phyloP scores from a whole-genome alignment of 164 flowering plant genomes.

The Berberis vulgaris region DNA sequence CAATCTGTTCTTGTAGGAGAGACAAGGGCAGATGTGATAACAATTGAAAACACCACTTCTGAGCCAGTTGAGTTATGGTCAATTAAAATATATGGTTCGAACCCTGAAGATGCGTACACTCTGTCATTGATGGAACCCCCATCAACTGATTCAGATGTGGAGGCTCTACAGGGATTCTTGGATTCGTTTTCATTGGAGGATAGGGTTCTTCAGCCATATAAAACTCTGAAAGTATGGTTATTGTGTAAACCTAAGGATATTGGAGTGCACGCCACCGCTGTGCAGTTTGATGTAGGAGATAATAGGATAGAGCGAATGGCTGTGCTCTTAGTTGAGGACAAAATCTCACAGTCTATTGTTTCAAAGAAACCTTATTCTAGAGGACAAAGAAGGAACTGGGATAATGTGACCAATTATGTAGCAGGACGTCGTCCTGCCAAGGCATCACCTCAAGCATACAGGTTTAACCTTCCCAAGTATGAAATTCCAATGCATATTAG shows the following conservation, averaged over 20 bases:
- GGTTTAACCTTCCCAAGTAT: slow-evolving; percentile 39
- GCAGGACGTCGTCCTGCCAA: slow-evolving; percentile 42
- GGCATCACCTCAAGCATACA: slow-evolving; percentile 12
- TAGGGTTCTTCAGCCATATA: slow-evolving; percentile 51
- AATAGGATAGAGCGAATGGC: slow-evolving; percentile 66
- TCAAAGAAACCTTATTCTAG: slow-evolving; percentile 53
- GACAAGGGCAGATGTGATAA: slow-evolving; percentile 35
- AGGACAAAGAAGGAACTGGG: slow-evolving; percentile 26
- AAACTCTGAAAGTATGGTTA: slow-evolving; percentile 67
- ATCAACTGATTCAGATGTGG: slow-evolving; percentile 27
- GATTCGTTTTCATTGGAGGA: slow-evolving; percentile 57
- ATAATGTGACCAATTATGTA: slow-evolving; percentile 30
- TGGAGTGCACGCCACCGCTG: slow-evolving; percentile 58
- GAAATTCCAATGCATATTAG: slow-evolving; percentile 46
- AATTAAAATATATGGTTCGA: slow-evolving; percentile 55
- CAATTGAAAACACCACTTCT: slow-evolving; percentile 51
- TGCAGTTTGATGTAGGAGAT: slow-evolving; percentile 59
- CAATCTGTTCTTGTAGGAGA: slow-evolving; percentile 52
- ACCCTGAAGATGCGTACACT: slow-evolving; percentile 56
- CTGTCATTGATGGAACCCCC: slow-evolving; percentile 81
- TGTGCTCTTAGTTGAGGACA: slow-evolving; percentile 73
- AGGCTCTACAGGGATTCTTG: slow-evolving; percentile 28
- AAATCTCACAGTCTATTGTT: slow-evolving; percentile 51
- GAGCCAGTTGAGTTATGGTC: slow-evolving; percentile 68
- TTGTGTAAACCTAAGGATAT: slow-evolving; percentile 75